Base-by-base conservation (phyloP, 805 yeast genomes). In the Torulaspora quercuum region DNA sequence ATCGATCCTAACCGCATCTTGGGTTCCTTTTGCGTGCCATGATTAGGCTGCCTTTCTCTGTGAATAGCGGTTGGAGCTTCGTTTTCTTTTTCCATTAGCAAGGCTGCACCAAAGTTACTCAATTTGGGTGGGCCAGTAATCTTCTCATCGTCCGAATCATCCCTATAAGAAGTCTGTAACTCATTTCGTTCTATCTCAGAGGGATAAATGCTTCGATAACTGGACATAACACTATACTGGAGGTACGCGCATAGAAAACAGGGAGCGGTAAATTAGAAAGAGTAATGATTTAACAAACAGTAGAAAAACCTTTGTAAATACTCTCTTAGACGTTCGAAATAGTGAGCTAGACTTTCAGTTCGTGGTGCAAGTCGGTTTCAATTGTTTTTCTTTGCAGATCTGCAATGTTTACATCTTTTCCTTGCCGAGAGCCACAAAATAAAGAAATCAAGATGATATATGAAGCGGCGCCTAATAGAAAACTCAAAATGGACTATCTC, bases 81-180 rank as follows among this genome's bases (percentile, higher is more conserved):
- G 36, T 45, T 40, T 24, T 43, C 50, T 28, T 43, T 48, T 34
- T 29, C 45, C 21, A 47, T 45, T 8, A 57, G 36, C 35, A 57
- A 33, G 7, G 61, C 62, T n/a, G 61, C 55, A 5, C 58, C 62
- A 44, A 53, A 58, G 37, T 54, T 42, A 37, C 63, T 58, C 19
- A 58, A 31, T 23, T 49, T 47, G 9, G 63, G 63, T 7, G 58
- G 55, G 1, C 52, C 55, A 19, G 44, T 35, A 13, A 50, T 32
- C 27, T 54, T 45, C 25, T 55, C 63, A 33, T 57, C 62, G 26
- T 53, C 57, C 12, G 53, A 48, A 32, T 42, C 46, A 26, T 42
- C 46, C 17, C 31, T 25, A 13, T 35, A 39, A 18, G 19, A 8
- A 15, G 35, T 25, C 15, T 35, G 28, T 24, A 27, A 28, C 23